Conservation (phyloP, 192 early-diverging fungal genomes). For the Backusella mclennaniae region DNA sequence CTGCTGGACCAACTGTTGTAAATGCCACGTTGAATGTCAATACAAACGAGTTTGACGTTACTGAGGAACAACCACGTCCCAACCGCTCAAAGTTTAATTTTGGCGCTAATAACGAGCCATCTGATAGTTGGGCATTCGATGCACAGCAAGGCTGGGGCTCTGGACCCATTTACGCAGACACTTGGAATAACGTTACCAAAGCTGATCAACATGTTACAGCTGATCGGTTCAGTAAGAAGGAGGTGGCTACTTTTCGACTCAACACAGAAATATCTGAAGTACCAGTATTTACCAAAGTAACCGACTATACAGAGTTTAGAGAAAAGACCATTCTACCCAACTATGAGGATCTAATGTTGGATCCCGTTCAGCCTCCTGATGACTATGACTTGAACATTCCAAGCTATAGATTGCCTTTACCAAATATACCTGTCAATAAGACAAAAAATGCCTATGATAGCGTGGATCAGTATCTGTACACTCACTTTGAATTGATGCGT, state of each 20-base stretch:
- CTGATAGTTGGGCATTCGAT: not conserved
- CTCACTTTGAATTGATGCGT: conserved; percentile 50
- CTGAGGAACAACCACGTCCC: not conserved
- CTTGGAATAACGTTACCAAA: not conserved
- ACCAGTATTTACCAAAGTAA: conserved; percentile 17
- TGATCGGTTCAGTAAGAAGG: not conserved
- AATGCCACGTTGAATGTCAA: conserved; percentile 11
- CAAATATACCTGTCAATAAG: conserved; percentile 48
- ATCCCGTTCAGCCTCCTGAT: not conserved
- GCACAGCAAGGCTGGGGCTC: not conserved
- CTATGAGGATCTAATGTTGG: conserved; percentile 21
- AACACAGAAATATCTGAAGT: conserved; percentile 18
- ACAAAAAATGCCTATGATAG: conserved; percentile 39
- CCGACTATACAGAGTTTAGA: conserved; percentile 20
- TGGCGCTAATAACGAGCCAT: not conserved
- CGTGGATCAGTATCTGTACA: conserved; percentile 48
- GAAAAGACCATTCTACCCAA: conserved; percentile 19
- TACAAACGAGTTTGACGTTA: conserved; percentile 16
- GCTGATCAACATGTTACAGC: not conserved
- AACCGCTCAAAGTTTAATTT: conserved; percentile 15
- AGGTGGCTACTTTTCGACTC: not conserved
- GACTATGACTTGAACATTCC: not conserved
- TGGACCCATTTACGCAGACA: conserved; percentile 4
- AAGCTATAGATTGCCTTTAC: conserved; percentile 9
- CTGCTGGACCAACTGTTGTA: not conserved